A percentile compares a stretch with the other conserved stretches of the same genome.
Evolutionary conservation across 2,329 filamentous ascomycete species (phyloP).

Genomic region (Sarocladium strictum): DNA sequence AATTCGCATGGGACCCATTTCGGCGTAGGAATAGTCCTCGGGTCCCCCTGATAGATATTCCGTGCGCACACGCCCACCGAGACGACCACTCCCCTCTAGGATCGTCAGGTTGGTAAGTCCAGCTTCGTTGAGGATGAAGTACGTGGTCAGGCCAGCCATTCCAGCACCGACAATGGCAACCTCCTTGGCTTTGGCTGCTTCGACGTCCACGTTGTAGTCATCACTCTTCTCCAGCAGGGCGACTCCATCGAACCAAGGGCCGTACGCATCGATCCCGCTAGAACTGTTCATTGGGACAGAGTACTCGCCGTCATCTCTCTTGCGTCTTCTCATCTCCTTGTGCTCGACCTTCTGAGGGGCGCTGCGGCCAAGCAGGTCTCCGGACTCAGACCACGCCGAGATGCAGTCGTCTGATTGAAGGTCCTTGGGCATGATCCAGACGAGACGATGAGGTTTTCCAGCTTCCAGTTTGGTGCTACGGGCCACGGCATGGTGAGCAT

Average conservation of each 20-base stretch:
- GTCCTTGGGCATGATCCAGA: constrained; percentile 19
- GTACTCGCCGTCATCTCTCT: constrained; percentile 39
- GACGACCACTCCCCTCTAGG: constrained; percentile 51
- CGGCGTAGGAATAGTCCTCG: constrained; percentile 61
- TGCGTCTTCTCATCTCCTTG: constrained; percentile 1
- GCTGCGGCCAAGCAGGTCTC: constrained; percentile 29
- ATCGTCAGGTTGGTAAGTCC: constrained; percentile 57
- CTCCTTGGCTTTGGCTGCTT: constrained; percentile 46
- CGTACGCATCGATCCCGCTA: constrained; percentile 38
- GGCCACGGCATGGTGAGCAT: constrained; percentile 17
- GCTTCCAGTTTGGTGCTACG: not conserved
- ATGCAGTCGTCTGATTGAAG: constrained; percentile 29
- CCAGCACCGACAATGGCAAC: constrained; percentile 61
- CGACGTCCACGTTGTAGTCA: constrained; percentile 35
- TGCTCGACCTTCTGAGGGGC: constrained; percentile 21
- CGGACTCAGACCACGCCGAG: constrained; percentile 28
- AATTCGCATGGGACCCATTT: constrained; percentile 59
- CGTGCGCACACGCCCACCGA: constrained; percentile 60
- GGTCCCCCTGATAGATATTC: constrained; percentile 54
- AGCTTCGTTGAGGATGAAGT: constrained; percentile 40
- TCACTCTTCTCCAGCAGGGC: constrained; percentile 40
- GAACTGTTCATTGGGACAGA: constrained; percentile 12
- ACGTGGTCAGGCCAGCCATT: constrained; percentile 59
- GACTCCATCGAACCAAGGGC: constrained; percentile 62
- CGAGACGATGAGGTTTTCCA: constrained; percentile 17